phyloP scores from a whole-genome alignment of 805 yeast genomes.

The Zygoascus tannicola region DNA sequence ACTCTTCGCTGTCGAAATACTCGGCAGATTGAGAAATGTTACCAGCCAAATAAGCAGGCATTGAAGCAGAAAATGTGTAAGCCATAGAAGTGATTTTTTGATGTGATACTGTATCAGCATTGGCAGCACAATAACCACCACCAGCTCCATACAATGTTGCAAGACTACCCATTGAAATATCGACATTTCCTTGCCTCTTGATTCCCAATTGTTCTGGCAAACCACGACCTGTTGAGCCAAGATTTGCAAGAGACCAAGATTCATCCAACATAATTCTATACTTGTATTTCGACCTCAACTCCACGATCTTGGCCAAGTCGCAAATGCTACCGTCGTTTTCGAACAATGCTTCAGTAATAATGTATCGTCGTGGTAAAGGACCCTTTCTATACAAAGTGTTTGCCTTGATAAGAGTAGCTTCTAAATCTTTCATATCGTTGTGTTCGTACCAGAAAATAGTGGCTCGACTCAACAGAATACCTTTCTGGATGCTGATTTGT shows the following conservation, averaged over 20 bases:
- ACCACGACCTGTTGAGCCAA: constrained; percentile 84
- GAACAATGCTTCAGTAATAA: constrained; percentile 85
- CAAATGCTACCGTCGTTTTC: constrained; percentile 75
- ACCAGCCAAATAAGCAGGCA: constrained; percentile 81
- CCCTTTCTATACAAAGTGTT: constrained; percentile 50
- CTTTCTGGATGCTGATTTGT: constrained; percentile 74
- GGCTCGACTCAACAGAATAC: constrained; percentile 77
- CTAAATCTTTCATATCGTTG: constrained; percentile 79
- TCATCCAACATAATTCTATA: constrained; percentile 85
- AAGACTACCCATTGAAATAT: constrained; percentile 80
- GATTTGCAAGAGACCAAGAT: constrained; percentile 71
- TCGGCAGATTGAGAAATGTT: constrained; percentile 19
- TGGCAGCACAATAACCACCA: constrained; percentile 93
- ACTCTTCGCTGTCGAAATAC: constrained; percentile 12
- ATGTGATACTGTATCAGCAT: constrained; percentile 71
- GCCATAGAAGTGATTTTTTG: constrained; percentile 87
- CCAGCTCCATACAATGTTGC: constrained; percentile 73
- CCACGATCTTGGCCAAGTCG: constrained; percentile 56
- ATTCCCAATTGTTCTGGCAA: constrained; percentile 63
- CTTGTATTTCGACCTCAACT: constrained; percentile 71
- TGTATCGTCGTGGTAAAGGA: constrained; percentile 81
- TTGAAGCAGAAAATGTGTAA: constrained; percentile 86
- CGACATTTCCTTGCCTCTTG: constrained; percentile 54
- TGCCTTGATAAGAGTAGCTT: constrained; percentile 42
- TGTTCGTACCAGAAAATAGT: constrained; percentile 78